phyloP scores from a whole-genome alignment of 352 stramenopile genomes.

The Phytophthora fragariae region DNA sequence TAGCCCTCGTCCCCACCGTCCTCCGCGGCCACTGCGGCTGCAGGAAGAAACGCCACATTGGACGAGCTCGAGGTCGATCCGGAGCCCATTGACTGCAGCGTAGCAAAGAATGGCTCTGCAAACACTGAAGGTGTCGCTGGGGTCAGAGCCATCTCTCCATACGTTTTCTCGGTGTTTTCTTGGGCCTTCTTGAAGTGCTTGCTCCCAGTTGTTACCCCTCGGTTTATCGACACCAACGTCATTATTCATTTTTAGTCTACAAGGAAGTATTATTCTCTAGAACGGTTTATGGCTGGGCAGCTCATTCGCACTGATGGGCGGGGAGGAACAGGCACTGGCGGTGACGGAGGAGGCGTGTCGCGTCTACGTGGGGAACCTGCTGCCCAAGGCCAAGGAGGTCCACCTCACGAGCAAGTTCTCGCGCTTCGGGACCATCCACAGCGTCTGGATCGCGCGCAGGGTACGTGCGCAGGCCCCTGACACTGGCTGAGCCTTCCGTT shows the following conservation, averaged over 20 bases:
- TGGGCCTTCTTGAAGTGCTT: not conserved
- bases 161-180: not conserved
- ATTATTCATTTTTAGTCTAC: not conserved
- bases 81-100: not conserved
- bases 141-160: not conserved
- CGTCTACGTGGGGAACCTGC: conserved; percentile 83
- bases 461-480: conserved; percentile 27
- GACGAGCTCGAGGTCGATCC: not conserved
- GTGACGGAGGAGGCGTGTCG: conserved; percentile 46
- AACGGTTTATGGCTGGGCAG: too few species aligned
- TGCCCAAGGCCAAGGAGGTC: conserved; percentile 69
- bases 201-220: not conserved
- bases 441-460: conserved; percentile 78
- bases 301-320: not conserved
- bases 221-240: not conserved
- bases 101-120: not conserved
- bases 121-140: not conserved
- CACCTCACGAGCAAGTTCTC: conserved; percentile 71
- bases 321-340: conserved; percentile 28
- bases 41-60: not conserved
- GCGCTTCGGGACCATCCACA: conserved; percentile 75
- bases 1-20: not conserved
- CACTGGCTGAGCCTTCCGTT: conserved; percentile 3
- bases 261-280: too few species aligned
- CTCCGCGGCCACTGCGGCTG: not conserved